Base-by-base conservation (phyloP, 2,329 filamentous ascomycete species). In the Didymella sp. region DNA sequence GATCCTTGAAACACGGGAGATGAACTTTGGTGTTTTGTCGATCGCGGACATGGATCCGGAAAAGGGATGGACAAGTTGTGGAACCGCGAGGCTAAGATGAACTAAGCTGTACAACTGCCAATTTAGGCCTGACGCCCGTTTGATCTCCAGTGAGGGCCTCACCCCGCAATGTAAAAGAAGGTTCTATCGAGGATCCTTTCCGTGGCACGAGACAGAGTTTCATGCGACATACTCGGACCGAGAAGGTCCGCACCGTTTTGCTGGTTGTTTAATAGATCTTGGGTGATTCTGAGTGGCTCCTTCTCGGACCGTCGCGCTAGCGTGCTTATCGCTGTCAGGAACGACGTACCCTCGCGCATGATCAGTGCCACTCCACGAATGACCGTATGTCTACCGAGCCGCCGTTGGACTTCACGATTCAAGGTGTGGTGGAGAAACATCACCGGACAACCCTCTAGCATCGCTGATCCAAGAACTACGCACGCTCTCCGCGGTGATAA, bases 201-300 rank as follows among this genome's bases (percentile, higher is more conserved):
- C 47, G 48, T 35, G 40, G 31, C 46, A 44, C 35, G 46, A 55
- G 41, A 41, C 41, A 22, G 31, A 25, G 13, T 47, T 47, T 19
- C 31, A 51, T 51, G 54, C 48, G 25, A 43, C 24, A 40, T 43
- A 57, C 54, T 57, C 54, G 54, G 54, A 44, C 54, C 54, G 54
- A 52, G 48, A 57, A 43, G 48, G n/a, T 11, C 40, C 17, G 40
- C 15, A 30, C 54, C 43, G 31, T 31, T 44, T 31, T 52, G 37
- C 30, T 48, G 48, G 41, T 43, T 24, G 15, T 51, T 47, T 35
- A 19, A 28, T 41, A 49, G 35, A 41, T 44, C 37, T 4, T 37
- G 19, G 21, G 17, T 30, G 3, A 24, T 11, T 38, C 27, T 52
- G 27, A 57, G 48, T 57, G 54, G 54, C 17, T 28, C 19, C 19